A percentile compares a stretch with the other conserved stretches of the same genome.
Evolutionary conservation across 352 stramenopile species (phyloP).

Genomic region (Pythium volutum): DNA sequence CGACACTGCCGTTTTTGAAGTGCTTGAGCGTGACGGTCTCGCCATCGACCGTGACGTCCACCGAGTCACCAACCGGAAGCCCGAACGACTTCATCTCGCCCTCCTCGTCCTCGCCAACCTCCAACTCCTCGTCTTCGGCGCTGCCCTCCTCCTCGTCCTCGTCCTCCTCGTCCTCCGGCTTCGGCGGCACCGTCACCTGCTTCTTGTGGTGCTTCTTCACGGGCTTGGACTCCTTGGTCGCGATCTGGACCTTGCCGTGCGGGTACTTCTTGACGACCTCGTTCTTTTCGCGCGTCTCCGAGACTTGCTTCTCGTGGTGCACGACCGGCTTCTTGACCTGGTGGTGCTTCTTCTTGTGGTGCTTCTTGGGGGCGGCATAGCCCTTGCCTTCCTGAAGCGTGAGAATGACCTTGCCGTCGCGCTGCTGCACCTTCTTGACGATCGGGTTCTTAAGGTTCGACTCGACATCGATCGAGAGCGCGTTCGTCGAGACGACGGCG

Average conservation of each 20-base stretch:
- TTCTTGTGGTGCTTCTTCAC: slow-evolving; percentile 18
- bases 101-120: slow-evolving; percentile 7
- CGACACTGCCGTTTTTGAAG: slow-evolving; percentile 23
- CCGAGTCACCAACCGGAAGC: slow-evolving; percentile 7
- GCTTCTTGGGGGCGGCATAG: neutral
- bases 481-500: slow-evolving; percentile 12
- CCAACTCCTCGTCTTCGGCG: neutral
- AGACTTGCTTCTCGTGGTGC: slow-evolving; percentile 22
- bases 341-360: slow-evolving; percentile 3
- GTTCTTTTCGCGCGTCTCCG: slow-evolving; percentile 20
- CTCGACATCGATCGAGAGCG: slow-evolving; percentile 13
- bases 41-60: slow-evolving; percentile 4
- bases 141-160: neutral
- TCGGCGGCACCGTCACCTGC: slow-evolving; percentile 1
- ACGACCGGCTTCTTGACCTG: slow-evolving; percentile 9
- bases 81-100: neutral
- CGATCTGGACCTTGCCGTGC: slow-evolving; percentile 48
- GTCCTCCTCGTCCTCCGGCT: slow-evolving; percentile 9
- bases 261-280: slow-evolving; percentile 51
- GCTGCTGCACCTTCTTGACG: slow-evolving; percentile 20
- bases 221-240: slow-evolving; percentile 21
- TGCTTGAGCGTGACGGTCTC: slow-evolving; percentile 16
- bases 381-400: slow-evolving; percentile 17
- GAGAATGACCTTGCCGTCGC: slow-evolving; percentile 18
- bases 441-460: slow-evolving; percentile 28